Base-by-base conservation (phyloP, 495 filamentous ascomycete species). In the Lepraria neglecta region DNA sequence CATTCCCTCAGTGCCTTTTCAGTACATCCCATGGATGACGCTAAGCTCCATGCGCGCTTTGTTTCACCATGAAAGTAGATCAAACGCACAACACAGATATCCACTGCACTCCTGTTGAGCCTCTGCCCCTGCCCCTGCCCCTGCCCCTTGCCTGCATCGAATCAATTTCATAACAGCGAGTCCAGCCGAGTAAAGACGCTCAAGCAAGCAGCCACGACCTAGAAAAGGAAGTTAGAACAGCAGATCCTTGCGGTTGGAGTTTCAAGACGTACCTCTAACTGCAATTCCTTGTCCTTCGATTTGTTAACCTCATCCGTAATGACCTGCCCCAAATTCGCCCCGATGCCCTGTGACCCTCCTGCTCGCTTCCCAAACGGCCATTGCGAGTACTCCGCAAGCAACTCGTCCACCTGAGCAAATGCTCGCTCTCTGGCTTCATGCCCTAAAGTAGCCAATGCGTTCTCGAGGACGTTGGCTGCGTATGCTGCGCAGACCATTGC, bases 401-500 rank as follows among this genome's bases (percentile, higher is more conserved):
- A 76, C 76, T 98, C 94, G 73, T 98, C 95, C 28, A 96, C 94
- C 80, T 96, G 92, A 9, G 90, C 89, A 72, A 97, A 97, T 3
- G 94, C 92, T 65, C 92, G 78, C 75, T 98, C 94, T 59, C 95
- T 80, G 33, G 90, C 84, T 74, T 97, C 95, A 72, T 97, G 94
- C 65, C 92, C 91, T 65, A 97, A 84, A 7, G 87, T 95, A 45
- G 87, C 87, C 64, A 98, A 75, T n/a, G 92, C 94, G 72, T 98
- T 97, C 75, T 98, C 94, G 59, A 98, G 79, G 19, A 98, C 94
- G 73, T 98, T 98, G 59, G 94, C 94, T 46, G 94, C 94, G 75
- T 98, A 97, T 27, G 94, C 92, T 43, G 94, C 94, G 75, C 94
- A 97, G 42, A 98, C 90, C 92, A 98, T 96, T 31, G 87, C 80